Conservation (phyloP, 2,329 filamentous ascomycete species). For the Cladorrhinum sp. region DNA sequence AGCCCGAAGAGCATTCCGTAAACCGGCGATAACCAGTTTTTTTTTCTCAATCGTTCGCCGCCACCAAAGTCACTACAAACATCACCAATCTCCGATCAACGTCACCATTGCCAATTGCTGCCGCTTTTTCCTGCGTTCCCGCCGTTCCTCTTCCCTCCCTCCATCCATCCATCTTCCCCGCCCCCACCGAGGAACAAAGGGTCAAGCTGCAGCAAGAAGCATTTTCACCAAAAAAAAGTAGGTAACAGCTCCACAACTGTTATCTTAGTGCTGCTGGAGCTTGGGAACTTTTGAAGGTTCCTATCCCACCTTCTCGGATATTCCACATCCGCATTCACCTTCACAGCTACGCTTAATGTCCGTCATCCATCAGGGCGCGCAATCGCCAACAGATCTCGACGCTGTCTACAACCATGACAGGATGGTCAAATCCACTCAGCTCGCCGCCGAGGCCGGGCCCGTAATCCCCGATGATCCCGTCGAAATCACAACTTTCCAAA, state of each 20-base stretch:
- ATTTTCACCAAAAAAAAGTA: neutral
- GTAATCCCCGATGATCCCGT: slow-evolving; percentile 40
- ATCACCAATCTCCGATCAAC: neutral
- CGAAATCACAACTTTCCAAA: slow-evolving; percentile 78
- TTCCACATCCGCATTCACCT: neutral
- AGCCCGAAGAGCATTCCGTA: neutral
- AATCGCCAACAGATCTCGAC: slow-evolving; percentile 16
- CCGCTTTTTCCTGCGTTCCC: neutral
- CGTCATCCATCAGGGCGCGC: slow-evolving; percentile 22
- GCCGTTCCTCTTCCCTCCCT: neutral
- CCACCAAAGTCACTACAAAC: neutral
- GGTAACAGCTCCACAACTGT: neutral
- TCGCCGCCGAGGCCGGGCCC: slow-evolving; percentile 24
- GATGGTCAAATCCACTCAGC: slow-evolving; percentile 35
- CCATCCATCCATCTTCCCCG: neutral
- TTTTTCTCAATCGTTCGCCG: neutral
- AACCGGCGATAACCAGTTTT: neutral
- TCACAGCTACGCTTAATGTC: slow-evolving; percentile 2
- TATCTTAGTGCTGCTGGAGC: neutral
- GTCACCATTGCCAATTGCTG: neutral
- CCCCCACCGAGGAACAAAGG: neutral
- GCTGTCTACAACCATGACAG: slow-evolving; percentile 39
- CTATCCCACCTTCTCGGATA: neutral
- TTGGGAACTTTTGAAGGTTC: neutral
- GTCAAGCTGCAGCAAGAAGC: neutral